Percentiles rank a stretch among this genome's conserved stretches.
These are phyloP conservation scores for Nevesoporus exiguus DNA, from an alignment of 768 basidiomycete genomes.

Conservation along the genomic window DNA sequence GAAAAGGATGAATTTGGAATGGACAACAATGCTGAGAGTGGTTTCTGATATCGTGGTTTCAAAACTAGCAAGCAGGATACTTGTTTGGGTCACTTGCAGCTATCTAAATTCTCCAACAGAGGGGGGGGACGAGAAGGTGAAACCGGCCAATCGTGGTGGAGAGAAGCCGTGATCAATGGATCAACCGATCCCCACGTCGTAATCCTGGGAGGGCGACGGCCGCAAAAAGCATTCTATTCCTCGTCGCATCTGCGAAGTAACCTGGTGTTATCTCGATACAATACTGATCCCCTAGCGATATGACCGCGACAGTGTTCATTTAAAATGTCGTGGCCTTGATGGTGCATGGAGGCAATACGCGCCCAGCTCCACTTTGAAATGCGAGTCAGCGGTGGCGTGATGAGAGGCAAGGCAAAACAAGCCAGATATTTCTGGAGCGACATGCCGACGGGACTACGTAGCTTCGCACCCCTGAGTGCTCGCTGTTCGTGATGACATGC, in stretches of 20 bases:
- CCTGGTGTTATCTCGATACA: conserved; percentile 18
- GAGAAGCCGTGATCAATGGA: not conserved
- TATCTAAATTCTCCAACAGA: conserved; percentile 11
- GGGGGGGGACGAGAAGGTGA: not conserved
- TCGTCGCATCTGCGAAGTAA: conserved; percentile 2
- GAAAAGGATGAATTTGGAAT: conserved; percentile 29
- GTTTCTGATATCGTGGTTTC: conserved; percentile 20
- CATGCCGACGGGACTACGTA: not conserved
- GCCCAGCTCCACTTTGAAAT: not conserved
- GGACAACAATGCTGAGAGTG: conserved; percentile 15
- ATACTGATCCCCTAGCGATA: conserved; percentile 8
- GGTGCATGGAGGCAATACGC: conserved; percentile 12
- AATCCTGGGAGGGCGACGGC: not conserved
- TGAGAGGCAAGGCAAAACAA: not conserved
- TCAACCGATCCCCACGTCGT: not conserved
- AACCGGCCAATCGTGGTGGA: not conserved
- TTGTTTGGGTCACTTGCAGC: not conserved
- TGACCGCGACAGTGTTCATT: conserved; percentile 5
- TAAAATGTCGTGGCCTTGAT: not conserved
- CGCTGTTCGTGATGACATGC: not conserved
- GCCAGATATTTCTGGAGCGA: not conserved
- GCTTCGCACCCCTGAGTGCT: not conserved
- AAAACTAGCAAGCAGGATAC: conserved; percentile 15
- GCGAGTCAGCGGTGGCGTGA: not conserved
- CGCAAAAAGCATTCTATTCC: conserved; percentile 1